Conservation (phyloP, 78 protist species). For the Dictyostelium capitatum region DNA sequence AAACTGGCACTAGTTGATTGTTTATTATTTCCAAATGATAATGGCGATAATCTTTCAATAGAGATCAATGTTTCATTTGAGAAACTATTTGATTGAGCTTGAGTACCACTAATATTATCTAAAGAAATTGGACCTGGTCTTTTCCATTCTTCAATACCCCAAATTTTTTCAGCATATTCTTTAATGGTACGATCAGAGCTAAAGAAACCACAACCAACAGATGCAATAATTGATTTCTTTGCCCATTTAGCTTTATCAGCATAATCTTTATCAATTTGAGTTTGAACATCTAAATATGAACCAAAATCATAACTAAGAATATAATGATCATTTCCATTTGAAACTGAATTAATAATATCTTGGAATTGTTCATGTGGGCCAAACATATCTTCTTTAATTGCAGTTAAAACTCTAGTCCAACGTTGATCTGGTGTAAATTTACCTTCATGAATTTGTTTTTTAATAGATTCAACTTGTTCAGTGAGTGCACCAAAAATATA, state of each 20-base stretch:
- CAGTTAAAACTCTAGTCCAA: conserved; percentile 74
- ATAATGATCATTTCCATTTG: conserved; percentile 85
- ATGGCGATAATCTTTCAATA: conserved; percentile 56
- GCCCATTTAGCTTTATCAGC: conserved; percentile 58
- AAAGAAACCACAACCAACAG: conserved; percentile 90
- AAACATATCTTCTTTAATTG: conserved; percentile 86
- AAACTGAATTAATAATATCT: conserved; percentile 54
- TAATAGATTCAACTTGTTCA: conserved; percentile 25
- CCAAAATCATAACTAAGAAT: conserved; percentile 86
- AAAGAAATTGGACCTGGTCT: conserved; percentile 71
- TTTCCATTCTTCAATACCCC: conserved; percentile 87
- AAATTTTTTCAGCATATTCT: conserved; percentile 95
- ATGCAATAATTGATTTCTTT: conserved; percentile 61
- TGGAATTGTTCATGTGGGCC: conserved; percentile 72
- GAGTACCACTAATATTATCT: conserved; percentile 2
- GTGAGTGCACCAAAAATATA: conserved; percentile 90
- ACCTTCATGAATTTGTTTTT: conserved; percentile 49
- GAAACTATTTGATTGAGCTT: conserved; percentile 13
- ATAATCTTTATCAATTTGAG: conserved; percentile 48
- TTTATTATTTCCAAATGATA: neutral
- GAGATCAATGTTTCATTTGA: conserved; percentile 72
- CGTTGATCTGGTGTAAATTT: conserved; percentile 49
- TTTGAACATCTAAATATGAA: conserved; percentile 55
- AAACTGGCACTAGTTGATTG: neutral
- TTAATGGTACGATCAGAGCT: conserved; percentile 94